Evolutionary conservation across 2,329 filamentous ascomycete genomes (phyloP), one percentile per base, ranked within the genome.

Genomic region (Ceratocystis alfenasii): DNA sequence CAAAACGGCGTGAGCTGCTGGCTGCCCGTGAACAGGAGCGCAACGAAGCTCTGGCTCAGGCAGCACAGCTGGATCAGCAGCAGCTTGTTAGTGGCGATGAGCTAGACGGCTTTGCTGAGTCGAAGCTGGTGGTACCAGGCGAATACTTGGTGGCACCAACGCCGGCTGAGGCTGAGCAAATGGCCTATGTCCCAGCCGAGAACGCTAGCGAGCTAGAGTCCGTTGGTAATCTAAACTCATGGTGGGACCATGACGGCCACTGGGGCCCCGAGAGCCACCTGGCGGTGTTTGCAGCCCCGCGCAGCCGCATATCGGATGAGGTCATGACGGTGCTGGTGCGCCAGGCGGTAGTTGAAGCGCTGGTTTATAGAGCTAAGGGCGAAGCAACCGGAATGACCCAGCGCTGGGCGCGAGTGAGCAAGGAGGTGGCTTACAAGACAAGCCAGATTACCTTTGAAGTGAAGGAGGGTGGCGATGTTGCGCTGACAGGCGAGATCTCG

Each of bases 201-300:
- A 74, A 73, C 3, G 75, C 75, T 6, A 74, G 77, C 0, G 79
- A 75, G 0, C 75, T 85, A 1, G 77, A 80, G 68, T 74, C 78
- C 62, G 76, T 83, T 12, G 78, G 77, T 50, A 75, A 78, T 0
- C 68, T 83, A 46, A 74, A 74, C 44, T 74, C 73, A 30, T 85
- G 81, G 82, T 85, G 82, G 81, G 77, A 83, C 6, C 72, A 76
- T 63, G 73, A 74, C n/a, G 75, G 76, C n/a, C 76, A 83, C 70
- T 84, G 82, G 81, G 75, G 75, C 60, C 66, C 74, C 46, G 76
- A 77, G 67, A 78, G 76, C 70, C 70, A 76, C 62, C 79, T 81
- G 68, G 71, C 70, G 17, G 75, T 77, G 1, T 84, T 83, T 69
- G 70, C 70, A 41, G 60, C 50, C 45, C 62, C 45, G 64, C 25